phyloP scores from a whole-genome alignment of 805 yeast species.

The Starmerella roubikii region DNA sequence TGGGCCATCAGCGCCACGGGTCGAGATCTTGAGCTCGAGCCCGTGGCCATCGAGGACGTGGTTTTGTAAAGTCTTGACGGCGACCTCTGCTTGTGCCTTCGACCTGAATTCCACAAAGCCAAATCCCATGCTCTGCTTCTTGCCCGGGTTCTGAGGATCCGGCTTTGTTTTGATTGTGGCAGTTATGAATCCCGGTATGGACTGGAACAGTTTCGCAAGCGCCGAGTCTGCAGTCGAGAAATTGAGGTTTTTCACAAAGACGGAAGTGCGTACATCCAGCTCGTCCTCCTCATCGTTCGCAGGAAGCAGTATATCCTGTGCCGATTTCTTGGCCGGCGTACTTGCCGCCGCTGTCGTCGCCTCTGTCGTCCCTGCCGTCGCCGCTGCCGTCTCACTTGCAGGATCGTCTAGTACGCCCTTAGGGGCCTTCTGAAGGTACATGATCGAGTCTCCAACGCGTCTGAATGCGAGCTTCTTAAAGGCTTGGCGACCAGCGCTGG shows the following conservation, averaged over 20 bases:
- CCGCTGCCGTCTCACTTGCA: constrained; percentile 24
- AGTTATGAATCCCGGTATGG: constrained; percentile 63
- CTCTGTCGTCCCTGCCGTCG: constrained; percentile 27
- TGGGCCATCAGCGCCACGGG: constrained; percentile 37
- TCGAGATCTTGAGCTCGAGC: constrained; percentile 77
- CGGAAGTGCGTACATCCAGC: constrained; percentile 51
- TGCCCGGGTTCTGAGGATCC: constrained; percentile 58
- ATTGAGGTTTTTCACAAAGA: constrained; percentile 84
- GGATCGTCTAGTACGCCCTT: constrained; percentile 46
- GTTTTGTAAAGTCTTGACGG: constrained; percentile 61
- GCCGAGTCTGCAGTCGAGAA: constrained; percentile 56
- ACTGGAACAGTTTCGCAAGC: constrained; percentile 48
- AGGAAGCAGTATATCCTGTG: constrained; percentile 17
- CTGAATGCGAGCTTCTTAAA: constrained; percentile 77
- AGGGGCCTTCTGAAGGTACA: constrained; percentile 92
- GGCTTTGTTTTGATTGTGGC: constrained; percentile 81
- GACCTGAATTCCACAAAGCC: constrained; percentile 88
- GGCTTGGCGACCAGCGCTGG: constrained; percentile 77
- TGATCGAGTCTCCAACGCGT: constrained; percentile 71
- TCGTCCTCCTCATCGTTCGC: constrained; percentile 27
- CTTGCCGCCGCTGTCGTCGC: constrained; percentile 30
- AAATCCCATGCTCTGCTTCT: constrained; percentile 84
- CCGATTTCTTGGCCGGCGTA: constrained; percentile 10
- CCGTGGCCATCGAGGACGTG: constrained; percentile 77
- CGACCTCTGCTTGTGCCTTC: constrained; percentile 63